Percentiles rank a stretch among this genome's conserved stretches.
phyloP scores from a whole-genome alignment of 1,284 basidiomycete species.

The Moesziomyces parantarcticus region DNA sequence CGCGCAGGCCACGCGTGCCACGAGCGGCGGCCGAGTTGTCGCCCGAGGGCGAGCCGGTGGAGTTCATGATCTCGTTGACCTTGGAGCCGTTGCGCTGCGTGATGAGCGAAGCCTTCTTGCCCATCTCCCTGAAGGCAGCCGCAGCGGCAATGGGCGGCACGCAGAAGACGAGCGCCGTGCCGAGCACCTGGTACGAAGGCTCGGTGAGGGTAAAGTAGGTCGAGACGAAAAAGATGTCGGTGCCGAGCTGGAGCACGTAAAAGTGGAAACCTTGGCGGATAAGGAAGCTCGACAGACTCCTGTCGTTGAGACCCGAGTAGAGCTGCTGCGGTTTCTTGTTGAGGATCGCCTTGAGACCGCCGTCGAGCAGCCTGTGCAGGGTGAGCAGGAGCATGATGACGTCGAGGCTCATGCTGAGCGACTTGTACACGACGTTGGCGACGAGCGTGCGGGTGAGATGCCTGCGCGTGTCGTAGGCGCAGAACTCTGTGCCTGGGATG shows the following conservation, averaged over 20 bases:
- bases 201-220: slow-evolving; percentile 28
- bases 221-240: slow-evolving; percentile 38
- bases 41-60: slow-evolving; percentile 18
- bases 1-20: not conserved
- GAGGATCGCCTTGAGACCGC: slow-evolving; percentile 26
- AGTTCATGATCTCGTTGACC: slow-evolving; percentile 45
- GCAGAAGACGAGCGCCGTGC: slow-evolving; percentile 22
- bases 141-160: slow-evolving; percentile 41
- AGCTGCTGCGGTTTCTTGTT: slow-evolving; percentile 19
- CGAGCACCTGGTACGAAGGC: slow-evolving; percentile 31
- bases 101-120: slow-evolving; percentile 28
- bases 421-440: slow-evolving; percentile 30
- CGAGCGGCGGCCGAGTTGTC: slow-evolving; percentile 8
- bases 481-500: slow-evolving; percentile 30
- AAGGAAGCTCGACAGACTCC: slow-evolving; percentile 29
- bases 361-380: slow-evolving; percentile 41
- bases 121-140: slow-evolving; percentile 41
- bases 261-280: slow-evolving; percentile 45
- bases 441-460: slow-evolving; percentile 9
- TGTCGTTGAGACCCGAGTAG: slow-evolving; percentile 8
- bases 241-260: slow-evolving; percentile 23
- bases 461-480: slow-evolving; percentile 34
- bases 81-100: slow-evolving; percentile 4
- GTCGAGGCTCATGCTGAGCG: slow-evolving; percentile 31
- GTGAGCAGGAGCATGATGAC: slow-evolving; percentile 36